Percentiles rank a stretch among this genome's conserved stretches.
phyloP scores from a whole-genome alignment of 345 rosid species.

The Eucalyptus marginata region DNA sequence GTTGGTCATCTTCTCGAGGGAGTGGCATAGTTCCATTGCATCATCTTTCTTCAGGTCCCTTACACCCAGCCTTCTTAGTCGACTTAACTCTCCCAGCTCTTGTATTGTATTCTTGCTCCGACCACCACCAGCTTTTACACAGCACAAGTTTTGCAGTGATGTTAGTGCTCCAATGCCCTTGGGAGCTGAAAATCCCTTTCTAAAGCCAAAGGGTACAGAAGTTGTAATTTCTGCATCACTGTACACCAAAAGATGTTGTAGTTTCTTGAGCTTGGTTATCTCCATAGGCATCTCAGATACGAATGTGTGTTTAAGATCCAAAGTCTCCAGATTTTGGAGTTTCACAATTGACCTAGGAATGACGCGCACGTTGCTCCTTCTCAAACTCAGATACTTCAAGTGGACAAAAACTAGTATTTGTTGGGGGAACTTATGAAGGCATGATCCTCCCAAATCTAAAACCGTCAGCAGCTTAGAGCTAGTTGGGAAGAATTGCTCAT shows the following conservation, averaged over 20 bases:
- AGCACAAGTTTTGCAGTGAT: not conserved
- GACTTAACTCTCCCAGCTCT: not conserved
- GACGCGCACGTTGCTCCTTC: rapidly evolving
- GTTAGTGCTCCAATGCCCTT: not conserved
- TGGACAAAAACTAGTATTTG: not conserved
- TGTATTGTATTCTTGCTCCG: not conserved
- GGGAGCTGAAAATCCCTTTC: not conserved
- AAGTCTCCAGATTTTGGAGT: not conserved
- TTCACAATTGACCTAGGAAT: not conserved
- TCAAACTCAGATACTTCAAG: not conserved
- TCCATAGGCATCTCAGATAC: not conserved
- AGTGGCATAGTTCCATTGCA: not conserved
- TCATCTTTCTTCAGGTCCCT: not conserved
- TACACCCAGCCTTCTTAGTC: not conserved
- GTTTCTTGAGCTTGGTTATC: not conserved
- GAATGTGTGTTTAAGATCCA: not conserved
- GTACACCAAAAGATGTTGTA: not conserved
- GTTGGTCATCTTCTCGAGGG: not conserved
- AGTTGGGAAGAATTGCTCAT: not conserved
- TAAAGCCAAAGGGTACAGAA: rapidly evolving
- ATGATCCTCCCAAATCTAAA: not conserved
- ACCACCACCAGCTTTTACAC: not conserved
- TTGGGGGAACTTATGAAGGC: not conserved
- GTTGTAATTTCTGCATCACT: rapidly evolving
- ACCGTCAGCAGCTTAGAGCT: not conserved